Percentiles rank a stretch among this genome's conserved stretches.
phyloP scores from a whole-genome alignment of 345 rosid genomes.

The Eucalyptus dawsonii region DNA sequence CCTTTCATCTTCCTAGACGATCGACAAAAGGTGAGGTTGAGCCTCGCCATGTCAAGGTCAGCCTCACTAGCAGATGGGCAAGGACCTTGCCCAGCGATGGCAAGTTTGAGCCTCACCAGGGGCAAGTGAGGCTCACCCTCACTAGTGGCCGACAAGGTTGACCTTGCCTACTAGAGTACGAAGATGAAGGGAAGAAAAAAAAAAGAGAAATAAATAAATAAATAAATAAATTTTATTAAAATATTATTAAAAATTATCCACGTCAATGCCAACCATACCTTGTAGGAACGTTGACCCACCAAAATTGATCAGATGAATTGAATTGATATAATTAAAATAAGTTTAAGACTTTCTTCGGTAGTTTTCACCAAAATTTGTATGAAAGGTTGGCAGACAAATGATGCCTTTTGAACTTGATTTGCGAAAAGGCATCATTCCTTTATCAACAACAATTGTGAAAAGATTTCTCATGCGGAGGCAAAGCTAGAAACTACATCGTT shows the following conservation, averaged over 20 bases:
- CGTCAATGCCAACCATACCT: no score
- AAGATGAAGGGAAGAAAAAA: neutral
- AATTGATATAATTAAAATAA: no score
- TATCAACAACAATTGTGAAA: neutral
- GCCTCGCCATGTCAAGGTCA: neutral
- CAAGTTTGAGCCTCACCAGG: no score
- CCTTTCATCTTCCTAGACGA: neutral
- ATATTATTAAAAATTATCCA: no score
- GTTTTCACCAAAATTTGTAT: neutral
- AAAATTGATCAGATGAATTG: no score
- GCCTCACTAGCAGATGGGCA: neutral
- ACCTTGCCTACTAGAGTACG: neutral
- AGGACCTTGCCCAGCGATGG: neutral
- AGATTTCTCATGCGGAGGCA: neutral
- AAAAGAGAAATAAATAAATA: no score
- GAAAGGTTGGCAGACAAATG: neutral
- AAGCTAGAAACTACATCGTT: neutral
- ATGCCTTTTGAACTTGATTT: neutral
- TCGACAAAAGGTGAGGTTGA: neutral
- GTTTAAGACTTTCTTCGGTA: neutral
- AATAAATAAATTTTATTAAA: no score
- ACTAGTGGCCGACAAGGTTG: no score
- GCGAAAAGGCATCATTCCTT: neutral
- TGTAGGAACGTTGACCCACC: fast-evolving
- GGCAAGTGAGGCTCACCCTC: no score